phyloP scores from a whole-genome alignment of 2,329 filamentous ascomycete genomes.

The Zopfia rhizophila region DNA sequence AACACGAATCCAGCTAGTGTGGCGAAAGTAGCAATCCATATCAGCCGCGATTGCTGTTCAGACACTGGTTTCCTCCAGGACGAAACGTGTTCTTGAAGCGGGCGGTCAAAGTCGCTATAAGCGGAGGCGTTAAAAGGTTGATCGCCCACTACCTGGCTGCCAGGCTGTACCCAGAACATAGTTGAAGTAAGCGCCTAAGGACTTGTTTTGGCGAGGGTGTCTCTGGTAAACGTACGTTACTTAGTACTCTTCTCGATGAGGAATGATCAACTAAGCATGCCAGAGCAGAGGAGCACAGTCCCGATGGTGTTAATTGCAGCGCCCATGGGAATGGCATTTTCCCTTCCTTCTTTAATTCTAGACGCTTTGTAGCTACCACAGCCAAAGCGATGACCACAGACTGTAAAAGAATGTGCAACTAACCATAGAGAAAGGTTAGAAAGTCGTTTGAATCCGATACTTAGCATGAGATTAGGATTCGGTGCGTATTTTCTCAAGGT shows the following conservation, averaged over 20 bases:
- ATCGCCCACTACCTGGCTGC: conserved; percentile 50
- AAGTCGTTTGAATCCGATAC: conserved; percentile 26
- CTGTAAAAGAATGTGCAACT: conserved; percentile 30
- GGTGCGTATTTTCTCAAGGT: conserved; percentile 15
- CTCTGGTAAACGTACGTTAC: conserved; percentile 27
- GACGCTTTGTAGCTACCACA: conserved; percentile 23
- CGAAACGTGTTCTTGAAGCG: conserved; percentile 2
- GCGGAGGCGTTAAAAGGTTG: conserved; percentile 51
- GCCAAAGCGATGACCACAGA: conserved; percentile 12
- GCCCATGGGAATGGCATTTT: conserved; percentile 33
- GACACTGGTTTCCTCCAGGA: conserved; percentile 27
- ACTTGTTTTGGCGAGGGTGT: no score
- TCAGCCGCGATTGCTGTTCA: neutral
- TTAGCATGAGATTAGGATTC: conserved; percentile 34
- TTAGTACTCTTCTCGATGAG: conserved; percentile 44
- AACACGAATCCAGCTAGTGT: conserved; percentile 49
- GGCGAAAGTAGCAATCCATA: conserved; percentile 21
- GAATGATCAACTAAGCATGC: conserved; percentile 39
- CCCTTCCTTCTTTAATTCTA: no score
- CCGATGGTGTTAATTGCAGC: conserved; percentile 44
- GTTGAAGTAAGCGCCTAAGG: no score
- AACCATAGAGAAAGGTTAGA: neutral
- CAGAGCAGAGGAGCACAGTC: conserved; percentile 45
- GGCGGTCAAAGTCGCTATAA: conserved; percentile 10
- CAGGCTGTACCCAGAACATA: conserved; percentile 53